Base-by-base conservation (phyloP, 371 early-diverging fungal species). In the Mucor plumbeus region DNA sequence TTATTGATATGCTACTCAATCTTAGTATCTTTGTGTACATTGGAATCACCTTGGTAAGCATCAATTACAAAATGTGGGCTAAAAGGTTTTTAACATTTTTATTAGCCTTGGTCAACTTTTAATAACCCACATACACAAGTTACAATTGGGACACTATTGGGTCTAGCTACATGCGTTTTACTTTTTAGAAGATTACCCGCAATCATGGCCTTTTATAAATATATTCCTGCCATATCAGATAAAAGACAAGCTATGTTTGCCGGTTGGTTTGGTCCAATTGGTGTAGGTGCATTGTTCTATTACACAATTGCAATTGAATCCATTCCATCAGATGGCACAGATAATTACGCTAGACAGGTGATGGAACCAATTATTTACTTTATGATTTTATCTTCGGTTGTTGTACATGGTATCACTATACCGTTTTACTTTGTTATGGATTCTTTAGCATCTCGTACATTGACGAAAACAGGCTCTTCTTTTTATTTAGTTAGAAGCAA, bases 261-360 rank as follows among this genome's bases (percentile, higher is more conserved):
- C 2, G 98, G 98, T 0, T 97, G 95, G 94, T 98, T 96, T 77
- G 98, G 97, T 0, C 98, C 98, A 2, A 91, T 98, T 21, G 98
- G 97, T 11, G 80, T 87, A 1, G 87, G 91, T 1, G 96, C 97
- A 0, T 69, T 97, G 0, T 97, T 86, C 66, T 92, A 90, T 70
- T 81, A 88, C 36, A 78, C 82, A 36, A 78, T 87, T 31, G 86
- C 90, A 0, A 70, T 83, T 13, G 76, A 76, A 31, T 61, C 63
- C 15, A 14, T 55, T n/a, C 19, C 35, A 13, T 75, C 73, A 31
- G 65, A 70, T 15, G 33, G 55, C 26, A 21, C 40, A 19, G 73
- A 69, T 0, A 62, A 71, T 40, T 61, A 71, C 47, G 76, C 67
- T 7, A 63, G 69, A 11, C 43, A 59, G 15, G 59, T 75, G 4